Base-by-base conservation (phyloP, 495 filamentous ascomycete genomes). In the Annulohypoxylon stygium region DNA sequence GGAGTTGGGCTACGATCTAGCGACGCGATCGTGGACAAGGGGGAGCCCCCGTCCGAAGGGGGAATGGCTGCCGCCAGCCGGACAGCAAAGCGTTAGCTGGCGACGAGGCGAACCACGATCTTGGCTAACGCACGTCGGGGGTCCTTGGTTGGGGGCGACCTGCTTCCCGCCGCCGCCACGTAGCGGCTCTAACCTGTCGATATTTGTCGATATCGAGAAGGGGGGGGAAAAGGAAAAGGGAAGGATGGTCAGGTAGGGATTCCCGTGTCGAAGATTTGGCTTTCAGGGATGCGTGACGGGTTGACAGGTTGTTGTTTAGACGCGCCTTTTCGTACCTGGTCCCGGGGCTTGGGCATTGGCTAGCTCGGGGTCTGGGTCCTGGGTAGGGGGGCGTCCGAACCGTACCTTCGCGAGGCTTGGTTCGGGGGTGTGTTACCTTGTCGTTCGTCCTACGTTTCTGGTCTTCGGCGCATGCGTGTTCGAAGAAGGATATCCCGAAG, bases 261-360 rank as follows among this genome's bases (percentile, higher is more conserved):
- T 39, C 37, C 30, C 30, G 30, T 30, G 30, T 30, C 30, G 1
- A 30, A 30, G 30, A 30, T 30, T 30, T 30, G 3, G 30, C 3
- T 6, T 30, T 3, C 30, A 30, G 30, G 30, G 30, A 30, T 30
- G 30, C 30, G 30, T 1, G 30, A 30, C 30, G 30, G 30, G 30
- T 30, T 30, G 30, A 30, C 30, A 30, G 30, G 30, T 30, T 1
- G 30, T 30, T 30, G 16, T 9, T 47, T 47, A 47, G 43, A 47
- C 43, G 43, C 43, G 43, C 43, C 43, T 39, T 47, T 39, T 47
- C 43, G 43, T 47, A 47, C 43, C 43, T 47, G 43, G 43, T 47
- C 43, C 43, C 18, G 8, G 4, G n/a, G 43, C n/a, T 20, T 20
- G 43, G 43, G 43, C 43, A 47, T 47, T 47, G 43, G 43, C 16